Evolutionary conservation across 441 rosid genomes (phyloP).

Genomic region (Geranium incanum): DNA sequence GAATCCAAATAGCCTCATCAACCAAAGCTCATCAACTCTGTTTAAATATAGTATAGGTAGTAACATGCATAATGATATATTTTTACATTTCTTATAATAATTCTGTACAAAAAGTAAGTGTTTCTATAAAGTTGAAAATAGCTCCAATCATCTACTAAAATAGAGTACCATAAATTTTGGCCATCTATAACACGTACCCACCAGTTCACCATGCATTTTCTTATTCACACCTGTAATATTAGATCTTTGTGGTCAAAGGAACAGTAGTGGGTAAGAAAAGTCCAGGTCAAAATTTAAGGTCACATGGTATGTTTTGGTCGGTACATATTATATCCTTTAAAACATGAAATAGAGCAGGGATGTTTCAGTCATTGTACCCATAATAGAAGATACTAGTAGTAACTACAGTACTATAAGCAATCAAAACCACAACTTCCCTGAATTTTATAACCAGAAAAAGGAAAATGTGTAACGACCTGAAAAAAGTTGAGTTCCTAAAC

Average conservation of each 20-base stretch:
- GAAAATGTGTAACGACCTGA: background rate
- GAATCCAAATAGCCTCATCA: background rate
- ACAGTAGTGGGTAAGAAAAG: background rate
- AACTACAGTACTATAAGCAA: too few species aligned
- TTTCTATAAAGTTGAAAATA: background rate
- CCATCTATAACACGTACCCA: too few species aligned
- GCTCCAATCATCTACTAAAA: too few species aligned
- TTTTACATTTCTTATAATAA: too few species aligned
- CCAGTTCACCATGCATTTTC: background rate
- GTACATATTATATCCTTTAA: background rate
- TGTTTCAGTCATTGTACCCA: background rate
- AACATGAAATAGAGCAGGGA: background rate
- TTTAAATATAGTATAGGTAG: background rate
- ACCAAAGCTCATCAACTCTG: background rate
- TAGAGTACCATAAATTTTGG: too few species aligned
- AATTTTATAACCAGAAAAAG: background rate
- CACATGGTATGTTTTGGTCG: slow-evolving; percentile 2
- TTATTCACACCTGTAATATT: background rate
- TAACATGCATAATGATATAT: background rate
- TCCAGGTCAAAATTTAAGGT: background rate
- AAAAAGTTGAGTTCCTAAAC: background rate
- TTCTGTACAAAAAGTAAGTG: background rate
- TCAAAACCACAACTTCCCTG: too few species aligned
- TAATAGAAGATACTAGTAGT: too few species aligned
- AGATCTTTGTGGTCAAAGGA: background rate